Conservation (phyloP, 2,329 filamentous ascomycete genomes). For the Fusarium devonianum region DNA sequence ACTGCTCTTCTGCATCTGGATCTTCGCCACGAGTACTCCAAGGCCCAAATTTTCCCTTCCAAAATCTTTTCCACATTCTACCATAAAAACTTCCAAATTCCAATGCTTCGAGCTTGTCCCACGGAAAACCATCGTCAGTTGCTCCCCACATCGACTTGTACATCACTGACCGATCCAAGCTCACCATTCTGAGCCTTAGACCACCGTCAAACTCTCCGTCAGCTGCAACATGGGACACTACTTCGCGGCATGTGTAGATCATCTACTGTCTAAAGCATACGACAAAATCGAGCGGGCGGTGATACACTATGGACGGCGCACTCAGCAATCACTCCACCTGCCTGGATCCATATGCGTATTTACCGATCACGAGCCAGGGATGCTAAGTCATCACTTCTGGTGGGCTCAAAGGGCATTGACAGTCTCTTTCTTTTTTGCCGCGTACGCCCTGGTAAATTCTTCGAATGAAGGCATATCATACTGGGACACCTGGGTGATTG, state of each 20-base stretch:
- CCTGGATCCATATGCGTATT: neutral
- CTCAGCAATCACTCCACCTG: neutral
- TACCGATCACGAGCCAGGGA: neutral
- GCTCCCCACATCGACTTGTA: too few relatives aligned
- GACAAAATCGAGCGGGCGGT: neutral
- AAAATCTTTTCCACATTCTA: too few relatives aligned
- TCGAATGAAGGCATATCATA: neutral
- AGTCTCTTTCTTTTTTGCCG: neutral
- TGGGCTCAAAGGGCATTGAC: neutral
- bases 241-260: neutral
- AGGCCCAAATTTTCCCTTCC: too few relatives aligned
- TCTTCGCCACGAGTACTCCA: too few relatives aligned
- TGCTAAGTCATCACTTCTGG: neutral
- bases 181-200: too few relatives aligned
- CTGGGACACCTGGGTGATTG: neutral
- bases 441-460: neutral
- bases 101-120: too few relatives aligned
- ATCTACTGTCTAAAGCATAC: neutral
- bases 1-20: too few relatives aligned
- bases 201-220: too few relatives aligned
- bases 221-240: neutral
- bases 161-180: too few relatives aligned
- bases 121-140: too few relatives aligned
- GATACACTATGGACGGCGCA: neutral
- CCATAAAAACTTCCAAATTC: too few relatives aligned